phyloP scores from a whole-genome alignment of 2,329 filamentous ascomycete genomes.

The Fusarium annulatum region DNA sequence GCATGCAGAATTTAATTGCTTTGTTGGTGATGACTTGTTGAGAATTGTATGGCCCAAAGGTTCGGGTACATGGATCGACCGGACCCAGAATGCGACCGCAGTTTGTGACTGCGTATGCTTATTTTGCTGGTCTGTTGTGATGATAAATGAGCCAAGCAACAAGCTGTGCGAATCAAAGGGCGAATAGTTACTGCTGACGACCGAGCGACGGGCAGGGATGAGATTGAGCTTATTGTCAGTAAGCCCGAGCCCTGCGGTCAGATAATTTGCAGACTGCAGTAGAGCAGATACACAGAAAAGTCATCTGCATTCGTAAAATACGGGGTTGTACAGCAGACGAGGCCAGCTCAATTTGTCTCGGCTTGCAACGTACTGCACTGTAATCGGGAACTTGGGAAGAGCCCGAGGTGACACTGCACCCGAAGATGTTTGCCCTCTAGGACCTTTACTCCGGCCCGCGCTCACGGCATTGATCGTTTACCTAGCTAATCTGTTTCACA shows the following conservation, averaged over 20 bases:
- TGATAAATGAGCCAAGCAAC: conserved; percentile 6
- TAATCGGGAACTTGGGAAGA: background rate
- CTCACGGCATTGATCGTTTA: conserved; percentile 20
- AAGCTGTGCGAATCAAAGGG: background rate
- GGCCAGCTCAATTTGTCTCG: conserved; percentile 1
- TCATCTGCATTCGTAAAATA: background rate
- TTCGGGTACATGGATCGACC: conserved; percentile 8
- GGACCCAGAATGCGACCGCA: conserved; percentile 13
- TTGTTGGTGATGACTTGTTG: background rate
- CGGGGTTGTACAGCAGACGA: conserved; percentile 18
- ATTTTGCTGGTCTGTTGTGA: background rate
- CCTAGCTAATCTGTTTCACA: conserved; percentile 18
- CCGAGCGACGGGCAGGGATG: background rate
- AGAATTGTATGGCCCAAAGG: background rate
- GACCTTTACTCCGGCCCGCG: conserved; percentile 9
- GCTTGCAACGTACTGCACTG: background rate
- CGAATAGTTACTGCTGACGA: background rate
- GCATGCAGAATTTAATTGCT: background rate
- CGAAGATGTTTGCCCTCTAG: background rate
- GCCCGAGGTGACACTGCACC: conserved; percentile 13
- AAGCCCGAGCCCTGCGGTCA: conserved; percentile 5
- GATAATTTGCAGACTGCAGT: background rate
- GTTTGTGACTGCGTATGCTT: background rate
- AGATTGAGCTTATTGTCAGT: conserved; percentile 16
- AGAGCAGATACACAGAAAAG: background rate